A percentile compares a stretch with the other conserved stretches of the same genome.
Evolutionary conservation across 2,329 filamentous ascomycete species (phyloP).

Genomic region (Penicillium sp.): DNA sequence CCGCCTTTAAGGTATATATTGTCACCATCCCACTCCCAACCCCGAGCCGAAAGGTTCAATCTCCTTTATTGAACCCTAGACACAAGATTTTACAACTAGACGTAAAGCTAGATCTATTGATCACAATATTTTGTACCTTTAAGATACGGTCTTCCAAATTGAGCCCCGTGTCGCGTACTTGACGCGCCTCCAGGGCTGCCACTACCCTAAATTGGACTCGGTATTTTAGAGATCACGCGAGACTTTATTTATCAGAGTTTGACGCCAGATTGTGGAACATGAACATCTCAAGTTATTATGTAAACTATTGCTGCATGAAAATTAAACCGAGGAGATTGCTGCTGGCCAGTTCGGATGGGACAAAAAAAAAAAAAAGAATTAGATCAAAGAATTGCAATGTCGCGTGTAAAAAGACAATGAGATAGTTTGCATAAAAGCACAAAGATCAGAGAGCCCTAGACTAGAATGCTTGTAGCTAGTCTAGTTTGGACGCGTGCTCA

Average conservation of each 20-base stretch:
- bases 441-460: no score
- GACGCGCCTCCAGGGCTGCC: not conserved
- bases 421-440: no score
- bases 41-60: no score
- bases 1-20: no score
- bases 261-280: not conserved
- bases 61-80: no score
- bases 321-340: not conserved
- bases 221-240: not conserved
- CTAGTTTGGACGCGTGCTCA: slow-evolving; percentile 22
- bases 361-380: not conserved
- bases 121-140: not conserved
- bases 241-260: not conserved
- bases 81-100: no score
- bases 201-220: not conserved
- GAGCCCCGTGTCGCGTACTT: not conserved
- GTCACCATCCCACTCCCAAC: no score
- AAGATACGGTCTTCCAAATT: not conserved
- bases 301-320: not conserved
- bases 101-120: no score
- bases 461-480: not conserved
- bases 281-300: not conserved
- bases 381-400: no score
- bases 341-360: not conserved
- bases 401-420: no score